A percentile compares a stretch with the other conserved stretches of the same genome.
Conservation (phyloP, 2,329 filamentous ascomycete genomes). For the Atkinsonella texensis region DNA sequence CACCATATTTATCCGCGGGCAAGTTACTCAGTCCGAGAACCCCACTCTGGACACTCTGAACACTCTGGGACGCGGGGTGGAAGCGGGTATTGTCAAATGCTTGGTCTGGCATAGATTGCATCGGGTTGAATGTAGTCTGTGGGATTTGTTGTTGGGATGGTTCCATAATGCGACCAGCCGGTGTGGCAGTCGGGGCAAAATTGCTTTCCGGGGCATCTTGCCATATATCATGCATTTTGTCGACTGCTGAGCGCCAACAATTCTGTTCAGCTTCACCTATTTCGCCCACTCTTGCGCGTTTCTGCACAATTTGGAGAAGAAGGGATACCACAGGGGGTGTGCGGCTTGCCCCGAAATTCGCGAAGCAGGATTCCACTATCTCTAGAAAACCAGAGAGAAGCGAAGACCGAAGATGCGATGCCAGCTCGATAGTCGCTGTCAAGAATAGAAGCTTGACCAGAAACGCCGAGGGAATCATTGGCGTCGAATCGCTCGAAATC, state of each 20-base stretch:
- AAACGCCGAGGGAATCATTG: conserved; percentile 23
- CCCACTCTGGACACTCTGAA: not conserved
- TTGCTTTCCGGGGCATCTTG: not conserved
- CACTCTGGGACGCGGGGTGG: not conserved
- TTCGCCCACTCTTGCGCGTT: conserved; percentile 14
- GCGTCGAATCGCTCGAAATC: conserved; percentile 22
- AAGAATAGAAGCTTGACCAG: conserved; percentile 26
- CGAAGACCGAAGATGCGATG: conserved; percentile 21
- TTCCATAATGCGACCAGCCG: not conserved
- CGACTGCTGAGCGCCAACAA: conserved; percentile 19
- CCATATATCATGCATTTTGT: conserved; percentile 12
- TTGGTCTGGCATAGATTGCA: not conserved
- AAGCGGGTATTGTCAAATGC: not conserved
- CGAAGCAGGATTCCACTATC: conserved; percentile 20
- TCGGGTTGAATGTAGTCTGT: not conserved
- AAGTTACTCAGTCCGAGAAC: not conserved
- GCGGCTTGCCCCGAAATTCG: conserved; percentile 20
- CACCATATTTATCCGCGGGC: not conserved
- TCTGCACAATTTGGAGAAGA: conserved; percentile 24
- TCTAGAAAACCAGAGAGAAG: conserved; percentile 25
- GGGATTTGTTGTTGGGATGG: not conserved
- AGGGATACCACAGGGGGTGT: conserved; percentile 21
- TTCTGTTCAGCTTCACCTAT: conserved; percentile 22
- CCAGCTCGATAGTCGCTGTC: conserved; percentile 22
- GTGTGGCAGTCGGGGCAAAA: not conserved